Percentiles rank a stretch among this genome's conserved stretches.
Conservation (phyloP, 2,329 filamentous ascomycete species). For the Coniochaeta sp. region DNA sequence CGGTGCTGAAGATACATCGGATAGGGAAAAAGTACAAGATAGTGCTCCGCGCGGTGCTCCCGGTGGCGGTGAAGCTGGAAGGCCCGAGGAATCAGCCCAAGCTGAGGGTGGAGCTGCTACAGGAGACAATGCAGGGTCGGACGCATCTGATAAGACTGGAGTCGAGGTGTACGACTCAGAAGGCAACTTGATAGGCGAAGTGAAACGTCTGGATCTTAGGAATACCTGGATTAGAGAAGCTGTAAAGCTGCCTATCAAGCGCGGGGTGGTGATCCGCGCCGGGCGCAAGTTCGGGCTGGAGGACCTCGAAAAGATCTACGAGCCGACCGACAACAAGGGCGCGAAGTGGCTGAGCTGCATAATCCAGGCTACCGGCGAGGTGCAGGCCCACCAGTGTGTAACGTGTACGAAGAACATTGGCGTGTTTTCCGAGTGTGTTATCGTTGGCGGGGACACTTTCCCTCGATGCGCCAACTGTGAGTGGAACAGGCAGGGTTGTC, state of each 20-base stretch:
- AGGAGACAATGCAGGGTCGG: background rate
- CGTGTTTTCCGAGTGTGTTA: constrained; percentile 35
- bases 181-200: constrained; percentile 27
- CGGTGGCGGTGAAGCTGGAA: background rate
- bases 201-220: constrained; percentile 26
- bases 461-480: constrained; percentile 43
- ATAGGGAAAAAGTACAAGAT: background rate
- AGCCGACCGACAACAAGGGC: constrained; percentile 30
- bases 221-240: constrained; percentile 32
- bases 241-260: constrained; percentile 26
- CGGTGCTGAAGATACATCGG: background rate
- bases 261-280: constrained; percentile 31
- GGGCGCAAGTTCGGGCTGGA: constrained; percentile 31
- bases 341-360: constrained; percentile 40
- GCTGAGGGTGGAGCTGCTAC: background rate
- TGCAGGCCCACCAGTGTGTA: constrained; percentile 29
- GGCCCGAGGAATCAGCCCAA: background rate
- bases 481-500: constrained; percentile 31
- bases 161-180: constrained; percentile 28
- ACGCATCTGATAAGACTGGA: constrained; percentile 8
- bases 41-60: background rate
- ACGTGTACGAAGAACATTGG: constrained; percentile 34
- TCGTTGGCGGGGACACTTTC: constrained; percentile 29
- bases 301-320: constrained; percentile 31
- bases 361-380: constrained; percentile 40